Base-by-base conservation (phyloP, 2,329 filamentous ascomycete genomes). In the Scedosporium boydii region DNA sequence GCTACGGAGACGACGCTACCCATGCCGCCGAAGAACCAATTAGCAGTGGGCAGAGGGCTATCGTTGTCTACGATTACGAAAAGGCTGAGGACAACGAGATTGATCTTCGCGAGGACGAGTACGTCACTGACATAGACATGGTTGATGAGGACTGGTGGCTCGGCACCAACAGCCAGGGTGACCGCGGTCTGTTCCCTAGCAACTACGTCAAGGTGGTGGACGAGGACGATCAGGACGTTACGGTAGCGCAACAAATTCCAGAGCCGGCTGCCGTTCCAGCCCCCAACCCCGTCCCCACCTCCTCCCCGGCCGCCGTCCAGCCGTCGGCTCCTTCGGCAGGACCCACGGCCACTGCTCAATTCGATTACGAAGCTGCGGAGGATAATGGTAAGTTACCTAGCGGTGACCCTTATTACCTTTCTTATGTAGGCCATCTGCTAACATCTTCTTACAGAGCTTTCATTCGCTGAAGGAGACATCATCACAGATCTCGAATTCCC, bases 131-230 rank as follows among this genome's bases (percentile, higher is more conserved):
- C 72, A 96, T 99, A 69, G 91, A 98, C 66, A 96, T 96, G 90
- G 91, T 99, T 2, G 95, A 98, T 69, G 89, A 96, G 60, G 93
- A 99, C 72, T 99, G 95, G 95, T 99, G 95, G 95, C 89, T 96
- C 84, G 95, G 96, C 53, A 90, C 89, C 67, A 99, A 98, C 77
- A 78, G 82, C 23, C 82, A 80, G 65, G 95, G 95, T 68, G 91
- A 97, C 74, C 87, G 82, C 63, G 95, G 95, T 58, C 81, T 99
- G 42, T 98, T 99, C 81, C 95, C 95, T 4, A 95, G 91, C 78
- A 98, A 97, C 80, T 99, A 99, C 68, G 93, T 99, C 61, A 92
- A 96, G 73, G 75, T 96, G 23, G 80, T 95, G 42, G 87, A 89
- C 44, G 87, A 83, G 26, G 82, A 84, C 26, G 78, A 74, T 27